These are phyloP conservation scores for Tricholoma matsutake DNA, from an alignment of 768 basidiomycete genomes.

Conservation along the genomic window DNA sequence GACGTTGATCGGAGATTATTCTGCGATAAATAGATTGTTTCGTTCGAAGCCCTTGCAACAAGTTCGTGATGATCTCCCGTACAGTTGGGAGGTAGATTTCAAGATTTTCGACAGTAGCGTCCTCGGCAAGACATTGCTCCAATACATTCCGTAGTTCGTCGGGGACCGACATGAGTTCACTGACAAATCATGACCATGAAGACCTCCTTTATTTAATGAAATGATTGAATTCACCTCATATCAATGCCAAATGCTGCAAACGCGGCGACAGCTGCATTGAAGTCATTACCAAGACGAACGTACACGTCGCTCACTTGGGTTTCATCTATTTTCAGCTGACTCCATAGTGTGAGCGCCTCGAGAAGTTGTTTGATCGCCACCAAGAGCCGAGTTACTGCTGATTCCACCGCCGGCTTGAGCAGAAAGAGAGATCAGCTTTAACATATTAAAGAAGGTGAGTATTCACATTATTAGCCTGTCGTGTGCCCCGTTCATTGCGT, in stretches of 20 bases:
- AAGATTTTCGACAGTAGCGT: conserved; percentile 81
- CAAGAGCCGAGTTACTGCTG: conserved; percentile 86
- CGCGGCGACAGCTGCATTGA: conserved; percentile 89
- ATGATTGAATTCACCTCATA: conserved; percentile 69
- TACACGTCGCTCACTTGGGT: conserved; percentile 93
- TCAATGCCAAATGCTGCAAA: conserved; percentile 83
- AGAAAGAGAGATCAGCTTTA: conserved; percentile 8
- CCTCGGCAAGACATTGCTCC: conserved; percentile 89
- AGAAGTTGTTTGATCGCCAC: conserved; percentile 95
- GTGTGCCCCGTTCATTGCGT: conserved; percentile 40
- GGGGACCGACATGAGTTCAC: conserved; percentile 86
- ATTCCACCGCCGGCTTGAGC: conserved; percentile 75
- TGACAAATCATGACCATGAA: conserved; percentile 28
- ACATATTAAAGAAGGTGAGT: conserved; percentile 1
- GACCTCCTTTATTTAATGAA: background rate
- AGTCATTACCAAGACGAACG: conserved; percentile 94
- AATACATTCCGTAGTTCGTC: conserved; percentile 85
- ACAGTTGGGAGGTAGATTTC: conserved; percentile 89
- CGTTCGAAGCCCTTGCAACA: conserved; percentile 88
- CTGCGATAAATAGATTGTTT: conserved; percentile 89
- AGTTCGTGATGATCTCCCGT: conserved; percentile 85
- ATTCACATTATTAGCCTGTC: conserved; percentile 37
- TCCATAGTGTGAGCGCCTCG: conserved; percentile 86
- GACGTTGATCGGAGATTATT: conserved; percentile 60
- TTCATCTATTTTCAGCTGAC: conserved; percentile 66